These are phyloP conservation scores for Tetracentron sinense DNA, from an alignment of 164 flowering plant genomes.

Conservation along the genomic window DNA sequence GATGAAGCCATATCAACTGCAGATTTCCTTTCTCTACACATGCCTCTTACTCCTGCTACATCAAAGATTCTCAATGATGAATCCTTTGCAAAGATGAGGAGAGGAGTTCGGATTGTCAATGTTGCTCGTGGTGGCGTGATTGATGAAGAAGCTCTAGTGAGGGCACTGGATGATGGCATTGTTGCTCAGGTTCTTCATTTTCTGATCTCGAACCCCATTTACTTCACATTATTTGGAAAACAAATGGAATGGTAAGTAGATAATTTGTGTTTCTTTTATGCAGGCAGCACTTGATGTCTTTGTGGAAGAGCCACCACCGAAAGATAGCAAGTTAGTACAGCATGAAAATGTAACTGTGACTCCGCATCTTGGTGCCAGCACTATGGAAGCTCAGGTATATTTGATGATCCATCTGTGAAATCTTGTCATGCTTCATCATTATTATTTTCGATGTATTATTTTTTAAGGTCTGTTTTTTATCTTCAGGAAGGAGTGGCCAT, in stretches of 20 bases:
- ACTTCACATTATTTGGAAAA: not conserved
- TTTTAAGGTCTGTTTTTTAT: constrained; percentile 1
- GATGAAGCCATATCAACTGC: constrained; percentile 70
- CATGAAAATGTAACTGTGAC: constrained; percentile 78
- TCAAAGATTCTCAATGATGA: constrained; percentile 78
- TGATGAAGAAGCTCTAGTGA: constrained; percentile 80
- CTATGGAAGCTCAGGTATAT: constrained; percentile 78
- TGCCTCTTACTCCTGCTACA: constrained; percentile 83
- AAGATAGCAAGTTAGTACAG: constrained; percentile 55
- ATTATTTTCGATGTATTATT: not conserved
- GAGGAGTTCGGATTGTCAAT: constrained; percentile 73
- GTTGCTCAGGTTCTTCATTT: constrained; percentile 64
- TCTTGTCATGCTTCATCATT: not conserved
- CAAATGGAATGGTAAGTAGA: not conserved
- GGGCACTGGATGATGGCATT: constrained; percentile 71
- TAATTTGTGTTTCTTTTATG: constrained; percentile 5
- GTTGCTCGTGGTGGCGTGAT: constrained; percentile 94
- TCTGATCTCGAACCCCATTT: not conserved
- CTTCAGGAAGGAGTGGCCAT: constrained; percentile 44
- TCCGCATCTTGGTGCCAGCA: constrained; percentile 92
- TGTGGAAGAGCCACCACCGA: constrained; percentile 70
- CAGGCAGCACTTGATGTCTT: constrained; percentile 94
- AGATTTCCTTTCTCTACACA: constrained; percentile 81
- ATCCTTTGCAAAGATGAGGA: constrained; percentile 78
- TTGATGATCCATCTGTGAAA: not conserved